These are phyloP conservation scores for Pseudogymnoascus sp. DNA, from an alignment of 2,329 filamentous ascomycete genomes.

Conservation along the genomic window DNA sequence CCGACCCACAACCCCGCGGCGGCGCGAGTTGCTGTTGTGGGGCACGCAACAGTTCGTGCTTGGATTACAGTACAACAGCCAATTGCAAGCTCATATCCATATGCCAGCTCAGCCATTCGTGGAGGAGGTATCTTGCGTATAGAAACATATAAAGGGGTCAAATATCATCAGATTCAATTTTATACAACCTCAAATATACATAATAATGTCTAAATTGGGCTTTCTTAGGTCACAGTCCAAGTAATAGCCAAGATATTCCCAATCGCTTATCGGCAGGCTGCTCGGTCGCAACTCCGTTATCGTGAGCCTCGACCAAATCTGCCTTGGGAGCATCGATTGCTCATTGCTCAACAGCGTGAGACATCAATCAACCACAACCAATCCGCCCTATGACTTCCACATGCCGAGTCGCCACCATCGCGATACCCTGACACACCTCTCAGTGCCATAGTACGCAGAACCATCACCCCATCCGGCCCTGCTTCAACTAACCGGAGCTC, in stretches of 20 bases:
- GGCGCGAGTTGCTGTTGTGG: neutral
- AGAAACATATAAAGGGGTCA: neutral
- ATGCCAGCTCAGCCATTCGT: neutral
- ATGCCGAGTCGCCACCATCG: conserved; percentile 5
- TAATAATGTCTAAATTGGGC: neutral
- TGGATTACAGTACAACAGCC: neutral
- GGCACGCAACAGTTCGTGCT: neutral
- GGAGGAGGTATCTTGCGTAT: neutral
- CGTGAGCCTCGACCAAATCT: conserved; percentile 5
- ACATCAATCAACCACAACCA: conserved; percentile 5
- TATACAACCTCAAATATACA: neutral
- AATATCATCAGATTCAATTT: neutral
- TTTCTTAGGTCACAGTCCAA: neutral
- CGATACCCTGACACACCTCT: neutral
- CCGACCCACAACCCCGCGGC: neutral
- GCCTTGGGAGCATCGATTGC: neutral
- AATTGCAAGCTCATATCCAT: neutral
- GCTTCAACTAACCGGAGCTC: conserved; percentile 5
- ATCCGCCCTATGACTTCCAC: neutral
- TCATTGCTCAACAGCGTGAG: neutral
- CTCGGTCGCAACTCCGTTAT: neutral
- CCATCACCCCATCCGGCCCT: conserved; percentile 18
- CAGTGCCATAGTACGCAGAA: neutral
- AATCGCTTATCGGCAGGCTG: conserved; percentile 3
- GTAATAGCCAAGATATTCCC: neutral